These are phyloP conservation scores for Sistotremastrum niveocremeum DNA, from an alignment of 768 basidiomycete species.

Conservation along the genomic window DNA sequence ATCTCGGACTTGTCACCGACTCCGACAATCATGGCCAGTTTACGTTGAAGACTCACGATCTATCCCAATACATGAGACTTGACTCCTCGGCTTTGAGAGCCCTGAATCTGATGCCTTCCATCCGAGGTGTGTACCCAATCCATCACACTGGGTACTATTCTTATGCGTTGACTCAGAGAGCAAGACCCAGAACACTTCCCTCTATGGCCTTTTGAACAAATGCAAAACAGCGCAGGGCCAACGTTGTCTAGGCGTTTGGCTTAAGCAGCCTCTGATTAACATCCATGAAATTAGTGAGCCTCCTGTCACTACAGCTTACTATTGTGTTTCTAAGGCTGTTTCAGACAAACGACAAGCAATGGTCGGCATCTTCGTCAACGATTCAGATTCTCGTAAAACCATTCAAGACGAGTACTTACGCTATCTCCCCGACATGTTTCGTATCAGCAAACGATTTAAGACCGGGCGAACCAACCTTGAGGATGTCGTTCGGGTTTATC, in stretches of 20 bases:
- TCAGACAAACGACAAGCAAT: slow-evolving; percentile 76
- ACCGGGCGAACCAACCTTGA: slow-evolving; percentile 74
- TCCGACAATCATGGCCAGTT: slow-evolving; percentile 68
- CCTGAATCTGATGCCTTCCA: slow-evolving; percentile 39
- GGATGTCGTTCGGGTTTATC: slow-evolving; percentile 92
- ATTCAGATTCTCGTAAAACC: slow-evolving; percentile 51
- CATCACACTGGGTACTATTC: slow-evolving; percentile 8
- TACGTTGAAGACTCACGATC: slow-evolving; percentile 73
- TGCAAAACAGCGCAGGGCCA: slow-evolving; percentile 96
- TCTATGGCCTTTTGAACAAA: slow-evolving; percentile 83
- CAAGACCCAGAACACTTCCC: slow-evolving; percentile 66
- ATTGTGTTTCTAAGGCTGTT: neutral
- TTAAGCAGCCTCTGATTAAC: slow-evolving; percentile 93
- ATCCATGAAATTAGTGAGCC: slow-evolving; percentile 80
- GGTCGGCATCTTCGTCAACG: slow-evolving; percentile 77
- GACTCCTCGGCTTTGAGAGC: slow-evolving; percentile 92
- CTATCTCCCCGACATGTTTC: slow-evolving; percentile 85
- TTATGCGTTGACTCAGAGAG: slow-evolving; percentile 27
- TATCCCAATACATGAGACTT: slow-evolving; percentile 89
- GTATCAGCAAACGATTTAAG: slow-evolving; percentile 85
- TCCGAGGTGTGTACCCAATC: neutral
- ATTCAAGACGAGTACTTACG: slow-evolving; percentile 87
- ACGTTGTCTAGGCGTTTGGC: slow-evolving; percentile 76
- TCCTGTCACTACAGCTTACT: neutral
- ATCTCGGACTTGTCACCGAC: slow-evolving; percentile 70